These are phyloP conservation scores for Colletotrichum graminicola DNA, from an alignment of 2,329 filamentous ascomycete species.

Conservation along the genomic window DNA sequence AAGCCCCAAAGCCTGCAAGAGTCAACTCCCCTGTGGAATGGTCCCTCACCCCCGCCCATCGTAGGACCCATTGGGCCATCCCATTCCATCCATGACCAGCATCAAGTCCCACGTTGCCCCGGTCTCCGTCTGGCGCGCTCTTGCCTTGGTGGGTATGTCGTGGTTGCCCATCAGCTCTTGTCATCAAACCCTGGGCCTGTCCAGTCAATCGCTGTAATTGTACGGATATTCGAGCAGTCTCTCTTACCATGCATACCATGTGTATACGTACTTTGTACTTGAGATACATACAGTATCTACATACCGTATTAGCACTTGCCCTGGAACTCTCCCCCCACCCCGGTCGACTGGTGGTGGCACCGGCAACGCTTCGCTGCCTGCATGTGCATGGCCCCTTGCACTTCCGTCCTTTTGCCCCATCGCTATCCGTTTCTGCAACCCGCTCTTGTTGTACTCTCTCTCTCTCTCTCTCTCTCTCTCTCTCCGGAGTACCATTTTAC, in stretches of 20 bases:
- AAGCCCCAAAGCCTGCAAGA: neutral
- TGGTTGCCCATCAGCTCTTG: conserved; percentile 1
- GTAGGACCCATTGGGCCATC: neutral
- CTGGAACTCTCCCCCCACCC: neutral
- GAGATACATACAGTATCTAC: neutral
- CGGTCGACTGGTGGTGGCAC: conserved; percentile 13
- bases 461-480: no score
- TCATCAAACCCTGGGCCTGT: neutral
- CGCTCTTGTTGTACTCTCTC: neutral
- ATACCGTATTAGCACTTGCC: neutral
- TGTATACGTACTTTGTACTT: neutral
- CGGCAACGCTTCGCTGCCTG: conserved; percentile 30
- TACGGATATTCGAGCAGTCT: no score
- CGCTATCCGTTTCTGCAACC: conserved; percentile 15
- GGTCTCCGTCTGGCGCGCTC: neutral
- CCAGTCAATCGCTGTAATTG: neutral
- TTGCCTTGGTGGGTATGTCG: neutral
- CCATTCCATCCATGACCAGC: neutral
- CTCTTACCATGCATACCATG: neutral
- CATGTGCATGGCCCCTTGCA: conserved; percentile 37
- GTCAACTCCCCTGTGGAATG: conserved; percentile 18
- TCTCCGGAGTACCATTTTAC: neutral
- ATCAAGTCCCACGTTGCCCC: conserved; percentile 1
- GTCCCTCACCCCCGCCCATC: neutral
- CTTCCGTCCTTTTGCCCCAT: conserved; percentile 19